These are phyloP conservation scores for Fusarium napiforme DNA, from an alignment of 2,329 filamentous ascomycete genomes.

Conservation along the genomic window DNA sequence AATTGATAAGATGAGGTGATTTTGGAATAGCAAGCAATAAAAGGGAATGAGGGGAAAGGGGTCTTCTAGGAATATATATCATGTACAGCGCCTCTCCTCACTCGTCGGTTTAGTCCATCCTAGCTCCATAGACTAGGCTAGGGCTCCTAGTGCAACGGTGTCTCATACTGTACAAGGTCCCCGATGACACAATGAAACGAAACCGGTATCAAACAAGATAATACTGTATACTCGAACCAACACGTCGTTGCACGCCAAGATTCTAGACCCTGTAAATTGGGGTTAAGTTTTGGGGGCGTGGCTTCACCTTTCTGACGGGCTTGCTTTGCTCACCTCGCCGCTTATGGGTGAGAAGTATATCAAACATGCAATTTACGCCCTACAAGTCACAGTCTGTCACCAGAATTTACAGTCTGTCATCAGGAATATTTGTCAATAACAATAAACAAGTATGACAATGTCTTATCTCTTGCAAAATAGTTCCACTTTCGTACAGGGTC, in stretches of 20 bases:
- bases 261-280: not conserved
- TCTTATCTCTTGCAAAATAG: not conserved
- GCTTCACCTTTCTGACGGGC: not conserved
- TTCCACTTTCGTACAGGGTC: not conserved
- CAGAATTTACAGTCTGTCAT: not conserved
- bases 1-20: not conserved
- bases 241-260: conserved; percentile 3
- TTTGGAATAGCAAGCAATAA: not conserved
- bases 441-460: not conserved
- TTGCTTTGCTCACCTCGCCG: not conserved
- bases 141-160: conserved; percentile 6
- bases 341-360: not conserved
- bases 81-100: not conserved
- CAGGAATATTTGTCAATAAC: not conserved
- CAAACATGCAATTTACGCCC: not conserved
- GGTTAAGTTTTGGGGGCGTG: not conserved
- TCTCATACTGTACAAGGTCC: not conserved
- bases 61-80: not conserved
- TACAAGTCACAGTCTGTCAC: not conserved
- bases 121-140: not conserved
- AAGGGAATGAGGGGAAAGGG: conserved; percentile 10
- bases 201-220: not conserved
- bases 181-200: conserved; percentile 1
- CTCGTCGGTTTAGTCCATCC: not conserved
- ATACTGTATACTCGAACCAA: not conserved